Evolutionary conservation across 306 rosid genomes (phyloP), one percentile per base, ranked within the genome.

Genomic region (Inga leiocalycina): DNA sequence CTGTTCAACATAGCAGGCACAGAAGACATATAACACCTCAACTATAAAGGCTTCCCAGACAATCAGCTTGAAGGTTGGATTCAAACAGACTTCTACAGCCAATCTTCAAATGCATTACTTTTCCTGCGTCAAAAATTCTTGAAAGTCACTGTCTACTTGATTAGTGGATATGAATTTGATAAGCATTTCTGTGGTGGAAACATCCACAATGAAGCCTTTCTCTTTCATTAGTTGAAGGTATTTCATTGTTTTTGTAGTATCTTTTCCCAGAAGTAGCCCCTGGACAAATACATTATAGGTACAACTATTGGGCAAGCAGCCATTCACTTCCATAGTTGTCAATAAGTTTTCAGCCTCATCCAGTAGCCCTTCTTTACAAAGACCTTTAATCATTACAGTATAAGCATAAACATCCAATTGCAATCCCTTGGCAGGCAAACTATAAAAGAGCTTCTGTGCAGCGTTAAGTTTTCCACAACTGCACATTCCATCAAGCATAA

Each of bases 141-240:
- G 51, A 4, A 69, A 69, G 13, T 46, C 4, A 70, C 32, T 70
- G 32, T 41, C 74, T 41, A 46, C 74, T 70, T 70, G 34, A 41
- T 70, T 20, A 39, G 32, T 70, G 9, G 74, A 39, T 9, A 70
- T 39, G 74, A 20, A n/a, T 51, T 11, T 19, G 51, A 20, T 70
- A 39, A 70, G 51, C 51, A 70, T 70, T 39, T 70, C 32, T 41
- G 74, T 4, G 51, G 74, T 70, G 51, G 74, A 10, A 20, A 30
- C 51, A 70, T 41, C 74, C 14, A 20, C 52, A 10, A 10, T 4
- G 6, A 70, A 41, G 22, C 74, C 74, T 68, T 68, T 68, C 74
- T 41, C 51, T 70, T 70, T 70, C 75, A 70, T 70, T 41, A 70
- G 41, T 43, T 70, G 32, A 70, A 70, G 75, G 75, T 70, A 70